Conservation (phyloP, 1,284 basidiomycete genomes). For the Tylopilus orsonianus region DNA sequence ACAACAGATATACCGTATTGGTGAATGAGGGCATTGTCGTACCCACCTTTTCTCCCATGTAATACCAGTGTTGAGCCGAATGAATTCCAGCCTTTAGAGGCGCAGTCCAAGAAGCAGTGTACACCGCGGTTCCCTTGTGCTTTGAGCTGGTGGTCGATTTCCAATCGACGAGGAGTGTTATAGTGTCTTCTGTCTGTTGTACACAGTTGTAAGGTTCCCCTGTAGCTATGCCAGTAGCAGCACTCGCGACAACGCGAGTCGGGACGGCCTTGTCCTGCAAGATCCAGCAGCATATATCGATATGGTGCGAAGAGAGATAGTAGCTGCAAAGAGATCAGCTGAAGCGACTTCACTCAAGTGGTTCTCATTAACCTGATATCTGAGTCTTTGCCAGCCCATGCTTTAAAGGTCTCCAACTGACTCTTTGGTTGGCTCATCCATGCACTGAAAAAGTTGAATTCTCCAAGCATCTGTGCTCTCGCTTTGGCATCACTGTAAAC, state of each 20-base stretch:
- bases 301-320: constrained; percentile 93
- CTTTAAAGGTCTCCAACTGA: constrained; percentile 90
- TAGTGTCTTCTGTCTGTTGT: constrained; percentile 87
- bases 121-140: constrained; percentile 80
- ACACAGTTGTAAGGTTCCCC: constrained; percentile 83
- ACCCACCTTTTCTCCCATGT: constrained; percentile 84
- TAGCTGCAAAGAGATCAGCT: constrained; percentile 51
- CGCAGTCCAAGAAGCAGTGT: constrained; percentile 90
- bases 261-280: constrained; percentile 79
- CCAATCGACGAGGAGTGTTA: constrained; percentile 93
- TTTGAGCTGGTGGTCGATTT: constrained; percentile 69
- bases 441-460: constrained; percentile 89
- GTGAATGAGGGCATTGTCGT: neutral
- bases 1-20: constrained; percentile 2
- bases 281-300: constrained; percentile 91
- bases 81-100: constrained; percentile 78
- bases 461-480: constrained; percentile 74
- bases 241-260: constrained; percentile 84
- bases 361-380: constrained; percentile 68
- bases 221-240: constrained; percentile 86
- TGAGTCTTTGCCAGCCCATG: constrained; percentile 92
- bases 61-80: constrained; percentile 91
- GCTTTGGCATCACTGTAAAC: constrained; percentile 89
- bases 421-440: constrained; percentile 97
- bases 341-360: neutral